Evolutionary conservation across 257 asterid species (phyloP).

Genomic region (Lycium ferocissimum): DNA sequence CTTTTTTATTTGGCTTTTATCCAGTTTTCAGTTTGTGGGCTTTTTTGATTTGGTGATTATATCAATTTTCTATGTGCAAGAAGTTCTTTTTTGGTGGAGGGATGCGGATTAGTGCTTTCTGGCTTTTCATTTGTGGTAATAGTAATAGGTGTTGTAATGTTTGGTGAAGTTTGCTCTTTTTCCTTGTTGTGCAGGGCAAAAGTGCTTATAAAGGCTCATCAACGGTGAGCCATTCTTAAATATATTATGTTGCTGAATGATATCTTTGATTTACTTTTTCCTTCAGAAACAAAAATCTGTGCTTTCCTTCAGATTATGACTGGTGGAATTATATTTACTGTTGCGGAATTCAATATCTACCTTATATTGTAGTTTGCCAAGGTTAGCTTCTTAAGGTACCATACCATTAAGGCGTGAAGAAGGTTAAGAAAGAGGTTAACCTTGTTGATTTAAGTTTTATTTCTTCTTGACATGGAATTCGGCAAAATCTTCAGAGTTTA

Average conservation of each 20-base stretch:
- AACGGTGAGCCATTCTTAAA: slow-evolving; percentile 47
- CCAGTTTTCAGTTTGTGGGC: neutral
- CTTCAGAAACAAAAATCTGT: neutral
- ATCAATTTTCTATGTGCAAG: neutral
- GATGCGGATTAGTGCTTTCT: neutral
- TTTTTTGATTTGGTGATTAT: neutral
- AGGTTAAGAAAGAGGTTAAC: neutral
- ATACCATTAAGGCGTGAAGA: neutral
- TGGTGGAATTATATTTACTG: neutral
- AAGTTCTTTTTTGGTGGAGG: neutral
- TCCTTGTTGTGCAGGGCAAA: slow-evolving; percentile 54
- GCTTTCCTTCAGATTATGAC: slow-evolving; percentile 13
- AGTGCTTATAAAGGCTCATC: slow-evolving; percentile 50
- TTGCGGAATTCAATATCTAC: neutral
- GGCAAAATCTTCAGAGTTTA: neutral
- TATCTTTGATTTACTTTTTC: neutral
- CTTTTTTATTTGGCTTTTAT: neutral
- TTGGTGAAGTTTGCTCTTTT: slow-evolving; percentile 6
- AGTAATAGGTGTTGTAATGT: neutral
- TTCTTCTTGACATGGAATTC: neutral
- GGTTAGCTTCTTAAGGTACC: neutral
- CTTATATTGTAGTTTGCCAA: neutral
- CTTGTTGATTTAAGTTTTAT: neutral
- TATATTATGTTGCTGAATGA: neutral
- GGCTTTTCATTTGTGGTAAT: neutral